Conservation (phyloP, 768 basidiomycete species). For the Tulasnella sp. region DNA sequence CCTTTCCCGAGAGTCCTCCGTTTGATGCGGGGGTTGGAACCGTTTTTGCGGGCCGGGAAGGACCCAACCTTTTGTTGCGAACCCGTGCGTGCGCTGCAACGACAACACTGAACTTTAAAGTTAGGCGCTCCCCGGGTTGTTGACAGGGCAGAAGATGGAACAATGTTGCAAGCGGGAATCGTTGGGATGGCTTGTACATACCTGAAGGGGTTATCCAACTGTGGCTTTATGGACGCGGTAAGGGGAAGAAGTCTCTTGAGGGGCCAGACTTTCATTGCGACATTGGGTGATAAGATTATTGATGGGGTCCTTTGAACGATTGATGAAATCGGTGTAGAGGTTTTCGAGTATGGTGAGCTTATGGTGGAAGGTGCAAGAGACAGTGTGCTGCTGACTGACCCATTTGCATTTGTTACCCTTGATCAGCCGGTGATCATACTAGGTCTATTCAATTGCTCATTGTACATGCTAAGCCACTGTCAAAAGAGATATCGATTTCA, state of each 20-base stretch:
- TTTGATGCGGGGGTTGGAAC: not conserved
- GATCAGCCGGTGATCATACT: too few relatives aligned
- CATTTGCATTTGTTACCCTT: too few relatives aligned
- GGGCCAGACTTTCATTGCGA: not conserved
- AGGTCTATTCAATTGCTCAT: not conserved
- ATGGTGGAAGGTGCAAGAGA: not conserved
- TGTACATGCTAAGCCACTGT: not conserved
- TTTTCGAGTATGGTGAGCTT: not conserved
- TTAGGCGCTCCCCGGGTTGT: not conserved
- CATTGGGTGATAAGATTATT: not conserved
- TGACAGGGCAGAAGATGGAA: not conserved
- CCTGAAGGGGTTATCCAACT: not conserved
- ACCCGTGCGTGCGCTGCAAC: too few relatives aligned
- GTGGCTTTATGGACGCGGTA: not conserved
- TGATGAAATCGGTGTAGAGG: not conserved
- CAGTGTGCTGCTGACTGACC: not conserved
- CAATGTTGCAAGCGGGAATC: not conserved
- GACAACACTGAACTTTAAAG: not conserved
- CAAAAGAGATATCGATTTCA: not conserved
- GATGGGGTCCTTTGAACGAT: not conserved
- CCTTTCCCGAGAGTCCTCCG: not conserved
- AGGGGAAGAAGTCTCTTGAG: not conserved
- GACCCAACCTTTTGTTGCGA: not conserved
- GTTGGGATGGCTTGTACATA: not conserved
- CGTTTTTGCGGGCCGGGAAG: not conserved